Percentiles rank a stretch among this genome's conserved stretches.
Evolutionary conservation across 2,329 filamentous ascomycete species (phyloP).

Genomic region (Xylariales sp.): DNA sequence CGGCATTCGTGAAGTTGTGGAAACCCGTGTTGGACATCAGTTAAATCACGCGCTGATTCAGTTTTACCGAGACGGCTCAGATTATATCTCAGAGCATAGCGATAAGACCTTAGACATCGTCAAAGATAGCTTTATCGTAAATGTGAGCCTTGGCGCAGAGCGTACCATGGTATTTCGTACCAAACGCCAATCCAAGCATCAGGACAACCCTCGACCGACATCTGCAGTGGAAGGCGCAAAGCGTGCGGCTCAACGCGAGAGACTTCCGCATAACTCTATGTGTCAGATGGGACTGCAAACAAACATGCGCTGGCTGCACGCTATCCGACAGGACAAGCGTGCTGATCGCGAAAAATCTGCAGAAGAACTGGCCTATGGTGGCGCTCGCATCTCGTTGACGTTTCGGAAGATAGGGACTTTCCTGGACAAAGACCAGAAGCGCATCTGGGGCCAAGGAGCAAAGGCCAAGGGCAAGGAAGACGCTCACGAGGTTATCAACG

Average conservation of each 20-base stretch:
- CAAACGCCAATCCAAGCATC: constrained; percentile 51
- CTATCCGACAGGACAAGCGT: constrained; percentile 86
- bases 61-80: constrained; percentile 80
- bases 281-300: constrained; percentile 77
- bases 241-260: constrained; percentile 62
- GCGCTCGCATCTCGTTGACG: constrained; percentile 84
- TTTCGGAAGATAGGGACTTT: constrained; percentile 90
- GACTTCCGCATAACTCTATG: constrained; percentile 83
- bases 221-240: constrained; percentile 22
- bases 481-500: constrained; percentile 65
- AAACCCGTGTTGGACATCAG: constrained; percentile 69
- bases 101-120: constrained; percentile 95
- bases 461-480: constrained; percentile 57
- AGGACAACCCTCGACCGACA: constrained; percentile 7
- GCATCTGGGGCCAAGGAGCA: constrained; percentile 92
- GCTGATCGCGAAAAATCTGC: constrained; percentile 59
- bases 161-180: constrained; percentile 85
- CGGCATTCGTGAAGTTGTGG: constrained; percentile 62
- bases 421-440: constrained; percentile 55
- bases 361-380: constrained; percentile 67
- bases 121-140: constrained; percentile 77
- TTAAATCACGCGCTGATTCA: constrained; percentile 94
- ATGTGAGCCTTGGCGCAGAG: constrained; percentile 89
- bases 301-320: constrained; percentile 85
- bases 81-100: constrained; percentile 94